Conservation (phyloP, 805 yeast genomes). For the Deakozyma indianensis region DNA sequence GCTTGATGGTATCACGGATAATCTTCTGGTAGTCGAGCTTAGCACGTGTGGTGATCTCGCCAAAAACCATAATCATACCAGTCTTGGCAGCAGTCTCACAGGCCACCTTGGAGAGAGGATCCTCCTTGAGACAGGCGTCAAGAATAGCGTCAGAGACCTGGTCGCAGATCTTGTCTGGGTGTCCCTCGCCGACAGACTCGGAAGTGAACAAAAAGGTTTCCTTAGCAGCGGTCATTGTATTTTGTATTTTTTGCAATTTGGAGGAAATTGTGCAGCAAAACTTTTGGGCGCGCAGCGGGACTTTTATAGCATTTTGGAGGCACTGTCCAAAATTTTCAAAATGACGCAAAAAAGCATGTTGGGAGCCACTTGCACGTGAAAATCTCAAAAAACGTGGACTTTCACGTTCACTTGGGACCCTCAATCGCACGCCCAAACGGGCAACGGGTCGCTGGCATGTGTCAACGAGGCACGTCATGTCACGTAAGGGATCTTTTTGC, state of each 20-base stretch:
- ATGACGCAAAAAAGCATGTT: not conserved
- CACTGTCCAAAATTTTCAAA: not conserved
- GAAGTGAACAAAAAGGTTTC: conserved; percentile 48
- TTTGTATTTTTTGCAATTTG: not conserved
- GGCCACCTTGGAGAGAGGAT: conserved; percentile 96
- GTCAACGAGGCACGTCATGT: too few relatives aligned
- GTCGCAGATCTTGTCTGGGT: conserved; percentile 59
- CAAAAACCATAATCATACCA: conserved; percentile 98
- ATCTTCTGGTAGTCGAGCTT: conserved; percentile 91
- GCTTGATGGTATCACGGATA: conserved; percentile 95
- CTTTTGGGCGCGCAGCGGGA: not conserved
- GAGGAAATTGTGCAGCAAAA: not conserved
- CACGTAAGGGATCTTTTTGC: too few relatives aligned
- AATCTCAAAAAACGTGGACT: not conserved
- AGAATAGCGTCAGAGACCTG: conserved; percentile 97
- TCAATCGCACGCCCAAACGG: too few relatives aligned
- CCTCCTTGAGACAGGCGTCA: conserved; percentile 91
- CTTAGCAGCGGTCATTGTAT: conserved; percentile 18
- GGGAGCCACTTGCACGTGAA: conserved; percentile 1
- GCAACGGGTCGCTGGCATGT: too few relatives aligned
- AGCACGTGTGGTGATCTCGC: conserved; percentile 98
- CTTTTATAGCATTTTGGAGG: not conserved
- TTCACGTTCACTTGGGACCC: not conserved
- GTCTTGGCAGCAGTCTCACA: conserved; percentile 99
- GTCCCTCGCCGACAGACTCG: conserved; percentile 59